Evolutionary conservation across 1,284 basidiomycete species (phyloP).

Genomic region (Anthracocystis walkeri): DNA sequence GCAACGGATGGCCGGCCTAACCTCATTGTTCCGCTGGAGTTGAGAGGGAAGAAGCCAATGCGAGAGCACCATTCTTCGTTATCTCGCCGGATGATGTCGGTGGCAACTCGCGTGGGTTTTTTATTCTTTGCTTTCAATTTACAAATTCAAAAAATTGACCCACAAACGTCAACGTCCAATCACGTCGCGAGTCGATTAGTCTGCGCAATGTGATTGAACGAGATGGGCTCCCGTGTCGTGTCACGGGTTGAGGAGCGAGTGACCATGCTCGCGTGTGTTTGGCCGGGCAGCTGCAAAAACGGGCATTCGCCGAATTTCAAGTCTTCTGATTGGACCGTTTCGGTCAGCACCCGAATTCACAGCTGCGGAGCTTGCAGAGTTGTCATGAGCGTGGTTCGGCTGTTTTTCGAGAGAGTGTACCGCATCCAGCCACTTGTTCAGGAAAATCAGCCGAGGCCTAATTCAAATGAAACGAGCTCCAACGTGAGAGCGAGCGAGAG

Average conservation of each 20-base stretch:
- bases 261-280: slow-evolving; percentile 6
- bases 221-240: neutral
- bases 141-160: neutral
- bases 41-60: neutral
- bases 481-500: too few relatives aligned
- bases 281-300: neutral
- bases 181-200: slow-evolving; percentile 10
- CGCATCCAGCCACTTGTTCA: neutral
- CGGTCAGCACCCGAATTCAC: slow-evolving; percentile 15
- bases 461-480: too few relatives aligned
- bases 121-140: too few relatives aligned
- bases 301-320: slow-evolving; percentile 24
- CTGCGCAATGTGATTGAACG: slow-evolving; percentile 19
- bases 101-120: slow-evolving; percentile 6
- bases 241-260: neutral
- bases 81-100: slow-evolving; percentile 7
- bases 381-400: too few relatives aligned
- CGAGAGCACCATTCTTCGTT: neutral
- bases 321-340: slow-evolving; percentile 18
- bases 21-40: neutral
- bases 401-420: neutral
- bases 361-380: neutral
- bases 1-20: too few relatives aligned
- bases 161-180: neutral
- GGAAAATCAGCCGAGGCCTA: too few relatives aligned